These are phyloP conservation scores for Austroboletus rostrupii DNA, from an alignment of 1,284 basidiomycete species.

Conservation along the genomic window DNA sequence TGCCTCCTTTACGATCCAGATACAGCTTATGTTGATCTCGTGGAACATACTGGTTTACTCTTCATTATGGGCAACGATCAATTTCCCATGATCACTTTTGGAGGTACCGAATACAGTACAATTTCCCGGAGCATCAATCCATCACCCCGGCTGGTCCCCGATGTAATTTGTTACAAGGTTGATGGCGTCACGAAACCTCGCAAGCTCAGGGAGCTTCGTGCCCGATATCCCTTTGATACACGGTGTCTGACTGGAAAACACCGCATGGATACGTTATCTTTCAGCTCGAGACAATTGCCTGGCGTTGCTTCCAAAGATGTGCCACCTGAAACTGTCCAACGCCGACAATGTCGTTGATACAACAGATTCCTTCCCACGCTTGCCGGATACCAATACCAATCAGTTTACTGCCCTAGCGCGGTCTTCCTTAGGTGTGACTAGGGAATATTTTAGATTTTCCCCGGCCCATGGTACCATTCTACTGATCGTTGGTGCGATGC, in stretches of 20 bases:
- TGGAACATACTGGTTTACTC: slow-evolving; percentile 66
- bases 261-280: slow-evolving; percentile 39
- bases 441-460: slow-evolving; percentile 12
- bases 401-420: slow-evolving; percentile 10
- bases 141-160: slow-evolving; percentile 25
- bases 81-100: slow-evolving; percentile 75
- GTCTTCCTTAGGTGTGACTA: slow-evolving; percentile 8
- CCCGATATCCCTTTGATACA: slow-evolving; percentile 42
- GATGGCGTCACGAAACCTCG: slow-evolving; percentile 43
- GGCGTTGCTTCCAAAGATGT: slow-evolving; percentile 30
- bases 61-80: slow-evolving; percentile 73
- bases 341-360: slow-evolving; percentile 6
- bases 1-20: slow-evolving; percentile 45
- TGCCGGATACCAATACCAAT: slow-evolving; percentile 14
- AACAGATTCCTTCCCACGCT: slow-evolving; percentile 13
- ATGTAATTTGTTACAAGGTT: slow-evolving; percentile 38
- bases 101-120: slow-evolving; percentile 37
- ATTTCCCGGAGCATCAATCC: slow-evolving; percentile 35
- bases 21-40: slow-evolving; percentile 69
- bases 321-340: slow-evolving; percentile 15
- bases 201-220: slow-evolving; percentile 37
- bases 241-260: slow-evolving; percentile 62
- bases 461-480: slow-evolving; percentile 19
- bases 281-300: slow-evolving; percentile 31
- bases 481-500: slow-evolving; percentile 20